Percentiles rank a stretch among this genome's conserved stretches.
Evolutionary conservation across 331 rosid genomes (phyloP).

Genomic region (Quercus phellos): DNA sequence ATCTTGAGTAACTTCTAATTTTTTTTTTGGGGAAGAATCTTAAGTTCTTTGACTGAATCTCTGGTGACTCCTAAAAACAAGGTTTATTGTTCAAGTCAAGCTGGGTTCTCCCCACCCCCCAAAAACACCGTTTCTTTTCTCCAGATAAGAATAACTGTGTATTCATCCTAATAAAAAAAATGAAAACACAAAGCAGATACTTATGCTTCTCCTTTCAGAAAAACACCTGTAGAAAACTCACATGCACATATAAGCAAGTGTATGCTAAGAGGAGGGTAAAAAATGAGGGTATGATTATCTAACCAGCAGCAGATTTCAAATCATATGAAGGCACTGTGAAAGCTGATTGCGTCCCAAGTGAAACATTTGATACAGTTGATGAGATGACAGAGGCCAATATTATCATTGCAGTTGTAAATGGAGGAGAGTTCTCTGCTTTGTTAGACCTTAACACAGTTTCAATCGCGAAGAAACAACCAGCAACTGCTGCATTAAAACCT

Average conservation of each 20-base stretch:
- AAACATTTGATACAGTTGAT: slow-evolving; percentile 92
- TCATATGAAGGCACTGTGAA: slow-evolving; percentile 87
- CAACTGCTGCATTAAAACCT: slow-evolving; percentile 90
- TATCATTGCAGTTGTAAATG: slow-evolving; percentile 98
- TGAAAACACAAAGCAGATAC: background rate
- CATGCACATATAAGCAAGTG: background rate
- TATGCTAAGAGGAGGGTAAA: background rate
- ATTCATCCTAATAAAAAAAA: background rate
- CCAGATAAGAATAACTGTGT: background rate
- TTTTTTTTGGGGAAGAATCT: background rate
- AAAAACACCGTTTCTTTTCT: too few relatives aligned
- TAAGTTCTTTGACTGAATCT: background rate
- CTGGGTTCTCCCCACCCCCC: background rate
- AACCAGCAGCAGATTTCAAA: slow-evolving; percentile 98
- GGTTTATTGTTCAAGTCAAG: background rate
- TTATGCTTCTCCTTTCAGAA: background rate
- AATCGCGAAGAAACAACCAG: slow-evolving; percentile 98
- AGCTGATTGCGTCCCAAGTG: slow-evolving; percentile 82
- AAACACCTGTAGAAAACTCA: background rate
- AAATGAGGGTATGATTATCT: slow-evolving; percentile 17
- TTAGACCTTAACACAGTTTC: slow-evolving; percentile 95
- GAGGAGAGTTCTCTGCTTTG: slow-evolving; percentile 97
- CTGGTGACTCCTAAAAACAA: background rate
- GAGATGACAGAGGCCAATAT: slow-evolving; percentile 98
- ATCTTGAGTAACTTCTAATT: background rate